Evolutionary conservation across 2,329 filamentous ascomycete species (phyloP).

Genomic region (Camillea tinctor): DNA sequence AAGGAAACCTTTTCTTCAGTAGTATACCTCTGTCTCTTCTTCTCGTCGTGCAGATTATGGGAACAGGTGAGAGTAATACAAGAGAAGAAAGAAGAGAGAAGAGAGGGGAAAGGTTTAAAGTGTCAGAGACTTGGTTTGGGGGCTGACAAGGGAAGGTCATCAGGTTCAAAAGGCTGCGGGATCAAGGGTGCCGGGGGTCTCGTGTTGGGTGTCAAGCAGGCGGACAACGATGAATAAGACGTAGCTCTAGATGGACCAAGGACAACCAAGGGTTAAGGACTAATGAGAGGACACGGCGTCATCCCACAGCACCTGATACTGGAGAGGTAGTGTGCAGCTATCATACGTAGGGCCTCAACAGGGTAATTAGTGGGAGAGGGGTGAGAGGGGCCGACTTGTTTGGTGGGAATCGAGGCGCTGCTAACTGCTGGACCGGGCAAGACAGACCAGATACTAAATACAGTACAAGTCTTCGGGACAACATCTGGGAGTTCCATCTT

Average conservation of each 20-base stretch:
- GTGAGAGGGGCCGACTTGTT: neutral
- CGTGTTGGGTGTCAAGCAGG: constrained; percentile 15
- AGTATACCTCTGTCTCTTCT: too few relatives aligned
- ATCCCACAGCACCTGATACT: constrained; percentile 25
- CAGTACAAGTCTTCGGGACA: too few relatives aligned
- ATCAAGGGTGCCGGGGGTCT: constrained; percentile 1
- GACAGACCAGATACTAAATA: too few relatives aligned
- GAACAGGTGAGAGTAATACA: constrained; percentile 8
- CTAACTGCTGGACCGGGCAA: too few relatives aligned
- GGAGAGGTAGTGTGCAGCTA: neutral
- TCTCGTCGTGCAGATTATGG: constrained; percentile 1
- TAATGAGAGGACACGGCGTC: constrained; percentile 26
- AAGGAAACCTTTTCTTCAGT: neutral
- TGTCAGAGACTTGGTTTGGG: constrained; percentile 9
- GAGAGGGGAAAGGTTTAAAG: neutral
- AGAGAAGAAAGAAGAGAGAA: neutral
- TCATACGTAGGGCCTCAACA: neutral
- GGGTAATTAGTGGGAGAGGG: neutral
- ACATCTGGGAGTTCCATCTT: too few relatives aligned
- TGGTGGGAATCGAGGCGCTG: neutral
- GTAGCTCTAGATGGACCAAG: neutral
- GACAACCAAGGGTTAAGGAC: neutral
- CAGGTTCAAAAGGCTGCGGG: constrained; percentile 6
- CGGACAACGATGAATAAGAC: constrained; percentile 5
- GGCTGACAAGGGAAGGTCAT: constrained; percentile 12